Base-by-base conservation (phyloP, 768 basidiomycete species). In the Hypholoma fasciculare region DNA sequence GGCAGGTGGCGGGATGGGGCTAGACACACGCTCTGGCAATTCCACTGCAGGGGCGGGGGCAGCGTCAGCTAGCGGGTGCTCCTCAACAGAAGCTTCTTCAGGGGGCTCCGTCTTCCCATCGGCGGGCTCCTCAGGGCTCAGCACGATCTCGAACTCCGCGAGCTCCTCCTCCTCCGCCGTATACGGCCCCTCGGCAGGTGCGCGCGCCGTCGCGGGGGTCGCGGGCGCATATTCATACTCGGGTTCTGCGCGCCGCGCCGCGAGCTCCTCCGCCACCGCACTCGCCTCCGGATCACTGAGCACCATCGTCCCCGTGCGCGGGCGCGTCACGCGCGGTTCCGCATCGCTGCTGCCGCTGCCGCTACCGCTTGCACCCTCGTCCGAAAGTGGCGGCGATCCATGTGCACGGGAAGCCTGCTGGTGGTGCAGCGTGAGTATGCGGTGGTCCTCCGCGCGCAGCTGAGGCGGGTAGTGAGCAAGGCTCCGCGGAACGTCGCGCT, bases 191-290 rank as follows among this genome's bases (percentile, higher is more conserved):
- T 38, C 53, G 16, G 19, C 51, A 4, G 27, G 36, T 19, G 62
- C 57, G n/a, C 54, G 58, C 8, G 59, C 65, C 2, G 60, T 60
- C 19, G 59, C 59, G 19, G 61, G 59, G 9, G 46, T 50, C 17
- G 60, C 68, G 3, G 23, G 7, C 26, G 13, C 40, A 2, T 42
- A 11, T 47, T 65, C 63, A 14, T 58, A 39, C 2, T 61, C 59
- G 2, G 56, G 51, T 39, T 70, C 63, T 19, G 58, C 52, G 64
- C 65, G 12, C 59, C 66, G 9, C 19, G 62, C 62, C 4, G 70
- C 67, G 3, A 76, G 64, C 52, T 76, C 77, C 50, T 77, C 77
- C 12, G 65, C 70, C 7, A 75, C 38, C 30, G 37, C 44, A 26
- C 53, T 55, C n/a, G 46, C 42, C 48, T 49, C 20, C 27, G 30